phyloP scores from a whole-genome alignment of 1,139 yeast genomes.

The Yamadazyma triangularis region DNA sequence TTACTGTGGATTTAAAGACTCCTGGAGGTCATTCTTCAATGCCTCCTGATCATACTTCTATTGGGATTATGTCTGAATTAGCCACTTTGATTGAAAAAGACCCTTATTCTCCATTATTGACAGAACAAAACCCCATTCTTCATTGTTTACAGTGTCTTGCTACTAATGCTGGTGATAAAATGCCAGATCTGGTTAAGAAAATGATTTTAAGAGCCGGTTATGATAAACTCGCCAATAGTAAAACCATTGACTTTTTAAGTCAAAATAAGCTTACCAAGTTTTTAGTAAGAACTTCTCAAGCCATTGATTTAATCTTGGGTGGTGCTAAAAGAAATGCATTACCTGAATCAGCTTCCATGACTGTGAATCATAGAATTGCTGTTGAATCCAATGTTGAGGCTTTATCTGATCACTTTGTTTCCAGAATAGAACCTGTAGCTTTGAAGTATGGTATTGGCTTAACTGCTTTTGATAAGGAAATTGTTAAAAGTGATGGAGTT shows the following conservation, averaged over 20 bases:
- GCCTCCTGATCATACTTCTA: slow-evolving; percentile 45
- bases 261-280: slow-evolving; percentile 17
- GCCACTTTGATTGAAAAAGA: slow-evolving; percentile 33
- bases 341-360: slow-evolving; percentile 31
- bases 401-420: slow-evolving; percentile 19
- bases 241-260: slow-evolving; percentile 18
- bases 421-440: slow-evolving; percentile 24
- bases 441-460: slow-evolving; percentile 24
- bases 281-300: slow-evolving; percentile 33
- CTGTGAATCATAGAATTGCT: slow-evolving; percentile 34
- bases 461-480: slow-evolving; percentile 16
- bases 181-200: slow-evolving; percentile 19
- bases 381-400: slow-evolving; percentile 22
- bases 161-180: slow-evolving; percentile 20
- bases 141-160: slow-evolving; percentile 33
- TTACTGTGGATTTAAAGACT: slow-evolving; percentile 29
- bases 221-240: slow-evolving; percentile 28
- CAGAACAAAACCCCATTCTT: slow-evolving; percentile 27
- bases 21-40: slow-evolving; percentile 45
- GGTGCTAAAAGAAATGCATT: slow-evolving; percentile 40
- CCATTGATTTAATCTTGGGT: slow-evolving; percentile 32
- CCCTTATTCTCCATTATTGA: slow-evolving; percentile 29
- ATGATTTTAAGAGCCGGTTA: slow-evolving; percentile 30
- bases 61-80: slow-evolving; percentile 42
- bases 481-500: slow-evolving; percentile 15